Evolutionary conservation across 2,329 filamentous ascomycete species (phyloP), one percentile per base, ranked within the genome.

Genomic region (Phyllosticta citriasiana): DNA sequence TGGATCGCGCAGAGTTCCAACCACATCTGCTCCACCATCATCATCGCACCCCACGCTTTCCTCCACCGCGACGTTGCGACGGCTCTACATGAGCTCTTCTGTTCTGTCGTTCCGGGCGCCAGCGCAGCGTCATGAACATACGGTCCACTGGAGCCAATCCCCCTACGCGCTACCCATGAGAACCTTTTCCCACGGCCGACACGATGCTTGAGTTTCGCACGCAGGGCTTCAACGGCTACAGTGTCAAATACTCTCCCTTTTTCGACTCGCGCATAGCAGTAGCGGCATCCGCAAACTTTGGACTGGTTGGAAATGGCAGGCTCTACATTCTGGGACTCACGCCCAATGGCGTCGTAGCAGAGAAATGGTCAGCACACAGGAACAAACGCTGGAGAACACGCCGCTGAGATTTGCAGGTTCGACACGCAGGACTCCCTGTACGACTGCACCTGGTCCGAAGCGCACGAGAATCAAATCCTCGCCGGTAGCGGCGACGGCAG

Each of bases 341-440:
- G 3, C 82, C 90, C 0, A 84, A 89, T 63, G 94, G 94, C 9
- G 88, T 97, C 62, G 85, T 88, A 59, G 84, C 91, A 57, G 86
- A 95, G 73, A 95, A 94, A 80, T 88, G 84, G 86, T 93, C 26
- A 57, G 55, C 72, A 72, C 63, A 55, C 27, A 24, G 9, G 9
- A 4, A 2, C 2, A 3, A 22, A 19, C 33, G 19, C 19, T 7
- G 12, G 12, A 4, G n/a, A 6, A 7, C 40, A 47, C 35, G 35
- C n/a, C 30, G 9, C 24, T 33, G n/a, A 57, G 26, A 56, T 47
- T 6, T 57, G 55, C 66, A 93, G 89, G 71, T 99, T 93, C 78
- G 93, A 97, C 71, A 99, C 94, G 10, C 95, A 97, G 78, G 94
- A 99, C 74, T 89, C 92, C 53, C 87, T 97, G 65, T 99, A 96